A percentile compares a stretch with the other conserved stretches of the same genome.
These are phyloP conservation scores for Pythium scleroteichum DNA, from an alignment of 352 stramenopile genomes.

Conservation along the genomic window DNA sequence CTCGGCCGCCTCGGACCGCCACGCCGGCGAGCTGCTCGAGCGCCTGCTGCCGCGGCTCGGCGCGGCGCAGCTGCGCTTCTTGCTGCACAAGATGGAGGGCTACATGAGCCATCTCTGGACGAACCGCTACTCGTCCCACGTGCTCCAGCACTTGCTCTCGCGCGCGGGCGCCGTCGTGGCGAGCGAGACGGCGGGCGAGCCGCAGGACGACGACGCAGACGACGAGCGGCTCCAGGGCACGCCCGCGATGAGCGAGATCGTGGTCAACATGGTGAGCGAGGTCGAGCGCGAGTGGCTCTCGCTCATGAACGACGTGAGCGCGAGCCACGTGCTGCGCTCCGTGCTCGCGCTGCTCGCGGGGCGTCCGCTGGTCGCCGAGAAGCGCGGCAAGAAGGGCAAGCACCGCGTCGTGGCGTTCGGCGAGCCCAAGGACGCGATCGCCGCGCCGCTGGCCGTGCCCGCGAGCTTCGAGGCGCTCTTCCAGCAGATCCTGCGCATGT, in stretches of 20 bases:
- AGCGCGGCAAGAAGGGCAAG: constrained; percentile 82
- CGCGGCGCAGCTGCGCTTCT: constrained; percentile 65
- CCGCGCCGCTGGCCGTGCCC: constrained; percentile 49
- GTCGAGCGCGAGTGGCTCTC: constrained; percentile 81
- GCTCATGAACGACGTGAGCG: constrained; percentile 86
- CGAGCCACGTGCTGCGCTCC: constrained; percentile 79
- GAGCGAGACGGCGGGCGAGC: constrained; percentile 29
- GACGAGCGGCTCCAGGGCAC: constrained; percentile 64
- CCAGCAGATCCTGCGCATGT: constrained; percentile 45
- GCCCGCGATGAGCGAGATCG: constrained; percentile 63
- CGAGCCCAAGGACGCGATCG: constrained; percentile 46
- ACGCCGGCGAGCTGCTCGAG: constrained; percentile 71
- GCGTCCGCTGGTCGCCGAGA: constrained; percentile 66
- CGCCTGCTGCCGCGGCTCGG: constrained; percentile 74
- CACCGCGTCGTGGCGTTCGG: constrained; percentile 68
- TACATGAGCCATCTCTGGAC: constrained; percentile 86
- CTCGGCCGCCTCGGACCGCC: constrained; percentile 73
- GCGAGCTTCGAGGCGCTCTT: constrained; percentile 60
- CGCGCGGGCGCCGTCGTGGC: constrained; percentile 54
- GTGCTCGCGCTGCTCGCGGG: constrained; percentile 68
- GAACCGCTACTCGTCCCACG: constrained; percentile 86
- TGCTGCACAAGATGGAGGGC: constrained; percentile 78
- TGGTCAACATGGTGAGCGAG: constrained; percentile 75
- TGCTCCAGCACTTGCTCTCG: constrained; percentile 75
- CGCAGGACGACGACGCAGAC: constrained; percentile 40